Conservation (phyloP, 2,329 filamentous ascomycete species). For the Ambrosiella xylebori region DNA sequence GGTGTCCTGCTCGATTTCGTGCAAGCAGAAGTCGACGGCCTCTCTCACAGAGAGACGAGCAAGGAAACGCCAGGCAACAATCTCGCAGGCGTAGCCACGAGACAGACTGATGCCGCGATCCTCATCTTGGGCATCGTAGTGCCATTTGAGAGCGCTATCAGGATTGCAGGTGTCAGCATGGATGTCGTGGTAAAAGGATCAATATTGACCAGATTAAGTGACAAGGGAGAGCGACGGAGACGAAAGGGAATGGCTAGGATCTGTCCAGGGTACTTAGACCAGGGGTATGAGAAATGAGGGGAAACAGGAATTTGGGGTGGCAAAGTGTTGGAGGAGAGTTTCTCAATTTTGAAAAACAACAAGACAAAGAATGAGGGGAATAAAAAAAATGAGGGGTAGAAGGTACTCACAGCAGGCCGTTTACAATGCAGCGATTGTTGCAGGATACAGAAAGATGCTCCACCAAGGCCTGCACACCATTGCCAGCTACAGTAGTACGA, state of each 20-base stretch:
- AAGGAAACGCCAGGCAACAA: constrained; percentile 65
- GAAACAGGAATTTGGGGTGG: neutral
- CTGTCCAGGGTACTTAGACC: neutral
- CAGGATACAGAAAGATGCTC: constrained; percentile 45
- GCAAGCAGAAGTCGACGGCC: constrained; percentile 56
- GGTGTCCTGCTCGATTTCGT: constrained; percentile 40
- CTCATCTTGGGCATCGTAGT: constrained; percentile 47
- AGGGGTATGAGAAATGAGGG: neutral
- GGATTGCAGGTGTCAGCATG: neutral
- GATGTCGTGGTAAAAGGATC: constrained; percentile 2
- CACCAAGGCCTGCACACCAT: constrained; percentile 39
- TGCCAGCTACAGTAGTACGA: constrained; percentile 46
- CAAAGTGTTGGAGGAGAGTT: too few species aligned
- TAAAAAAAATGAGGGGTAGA: too few species aligned
- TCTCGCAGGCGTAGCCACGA: constrained; percentile 58
- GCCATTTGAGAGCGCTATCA: constrained; percentile 54
- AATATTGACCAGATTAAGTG: constrained; percentile 6
- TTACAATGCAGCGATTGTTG: constrained; percentile 53
- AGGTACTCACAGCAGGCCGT: constrained; percentile 49
- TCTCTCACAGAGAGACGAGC: constrained; percentile 54
- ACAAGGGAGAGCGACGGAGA: neutral
- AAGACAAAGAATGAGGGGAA: too few species aligned
- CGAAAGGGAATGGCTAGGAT: neutral
- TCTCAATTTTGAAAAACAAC: too few species aligned
- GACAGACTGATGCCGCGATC: constrained; percentile 49